Percentiles rank a stretch among this genome's conserved stretches.
These are phyloP conservation scores for Colletotrichum australisinense DNA, from an alignment of 2,329 filamentous ascomycete species.

Conservation along the genomic window DNA sequence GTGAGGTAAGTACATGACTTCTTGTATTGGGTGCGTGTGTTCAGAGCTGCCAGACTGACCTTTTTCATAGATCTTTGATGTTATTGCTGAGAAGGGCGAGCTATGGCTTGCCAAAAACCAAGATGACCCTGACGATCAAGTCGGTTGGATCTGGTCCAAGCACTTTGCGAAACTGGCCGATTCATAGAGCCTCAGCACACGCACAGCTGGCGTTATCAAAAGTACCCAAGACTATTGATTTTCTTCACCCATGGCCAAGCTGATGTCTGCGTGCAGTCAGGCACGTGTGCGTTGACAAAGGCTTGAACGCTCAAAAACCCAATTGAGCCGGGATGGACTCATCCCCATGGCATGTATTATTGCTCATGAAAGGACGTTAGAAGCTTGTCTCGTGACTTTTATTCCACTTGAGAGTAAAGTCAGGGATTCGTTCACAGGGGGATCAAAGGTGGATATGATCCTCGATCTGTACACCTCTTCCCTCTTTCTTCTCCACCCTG, in stretches of 20 bases:
- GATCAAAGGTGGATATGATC: background rate
- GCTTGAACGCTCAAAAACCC: background rate
- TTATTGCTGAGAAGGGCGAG: constrained; percentile 96
- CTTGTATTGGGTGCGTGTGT: constrained; percentile 8
- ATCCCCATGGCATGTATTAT: constrained; percentile 15
- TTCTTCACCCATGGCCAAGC: background rate
- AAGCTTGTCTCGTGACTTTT: background rate
- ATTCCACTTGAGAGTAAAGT: background rate
- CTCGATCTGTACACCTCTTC: constrained; percentile 17
- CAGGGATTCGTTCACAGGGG: background rate
- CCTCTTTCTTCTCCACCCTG: background rate
- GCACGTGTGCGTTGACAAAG: constrained; percentile 20
- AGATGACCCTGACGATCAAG: constrained; percentile 81
- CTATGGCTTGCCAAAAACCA: constrained; percentile 98
- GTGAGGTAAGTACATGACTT: constrained; percentile 72
- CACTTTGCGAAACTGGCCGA: constrained; percentile 84
- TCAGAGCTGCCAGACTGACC: constrained; percentile 11
- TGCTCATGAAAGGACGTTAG: background rate
- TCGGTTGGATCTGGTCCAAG: constrained; percentile 99
- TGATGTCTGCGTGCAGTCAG: constrained; percentile 24
- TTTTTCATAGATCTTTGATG: constrained; percentile 77
- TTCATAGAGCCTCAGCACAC: constrained; percentile 43
- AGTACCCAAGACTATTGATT: constrained; percentile 7
- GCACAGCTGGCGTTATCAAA: constrained; percentile 26
- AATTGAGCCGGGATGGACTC: constrained; percentile 1